Evolutionary conservation across 2,329 filamentous ascomycete genomes (phyloP), one percentile per base, ranked within the genome.

Genomic region (Ophiocordyceps camponoti-floridani): DNA sequence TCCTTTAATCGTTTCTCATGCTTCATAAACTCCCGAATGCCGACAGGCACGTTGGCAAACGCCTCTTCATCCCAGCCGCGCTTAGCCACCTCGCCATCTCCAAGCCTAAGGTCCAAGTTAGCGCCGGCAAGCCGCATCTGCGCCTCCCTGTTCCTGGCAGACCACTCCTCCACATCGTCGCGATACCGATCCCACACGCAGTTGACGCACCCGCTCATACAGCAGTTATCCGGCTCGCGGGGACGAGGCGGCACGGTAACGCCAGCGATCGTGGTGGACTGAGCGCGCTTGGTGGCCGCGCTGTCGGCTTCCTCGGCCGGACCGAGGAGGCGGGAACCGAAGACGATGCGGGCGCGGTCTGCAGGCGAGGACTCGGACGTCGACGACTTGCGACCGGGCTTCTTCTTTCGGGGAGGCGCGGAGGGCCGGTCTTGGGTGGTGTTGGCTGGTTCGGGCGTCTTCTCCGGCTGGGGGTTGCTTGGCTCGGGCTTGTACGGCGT

Each of bases 151-250:
- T 72, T 75, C 47, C 77, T 73, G 13, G 68, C 65, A 4, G 79
- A 82, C 85, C 87, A 96, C 47, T 84, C 83, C 60, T 96, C 88
- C 63, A 96, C 72, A 44, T 96, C 91, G 52, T 98, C 89, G 9
- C 88, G 74, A 62, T 80, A 96, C 44, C 77, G 70, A 54, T 95
- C 88, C 88, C 88, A 96, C 3, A 96, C 91, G 61, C 91, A 98
- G 60, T 96, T 88, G 43, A 94, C 89, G 59, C 91, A 98, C 3
- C 91, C 91, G 56, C 84, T 91, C 91, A 98, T 98, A 64, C 91
- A 98, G 71, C 91, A 98, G 58, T 98, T 95, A 56, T 96, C 91
- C 4, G 91, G 91, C 62, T 98, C 89, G 42, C 77, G 72, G 1
- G 91, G 91, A 42, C 75, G 75, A 0, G 87, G 88, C 2, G 91